phyloP scores from a whole-genome alignment of 2,329 filamentous ascomycete species.

The Diatrype stigma region DNA sequence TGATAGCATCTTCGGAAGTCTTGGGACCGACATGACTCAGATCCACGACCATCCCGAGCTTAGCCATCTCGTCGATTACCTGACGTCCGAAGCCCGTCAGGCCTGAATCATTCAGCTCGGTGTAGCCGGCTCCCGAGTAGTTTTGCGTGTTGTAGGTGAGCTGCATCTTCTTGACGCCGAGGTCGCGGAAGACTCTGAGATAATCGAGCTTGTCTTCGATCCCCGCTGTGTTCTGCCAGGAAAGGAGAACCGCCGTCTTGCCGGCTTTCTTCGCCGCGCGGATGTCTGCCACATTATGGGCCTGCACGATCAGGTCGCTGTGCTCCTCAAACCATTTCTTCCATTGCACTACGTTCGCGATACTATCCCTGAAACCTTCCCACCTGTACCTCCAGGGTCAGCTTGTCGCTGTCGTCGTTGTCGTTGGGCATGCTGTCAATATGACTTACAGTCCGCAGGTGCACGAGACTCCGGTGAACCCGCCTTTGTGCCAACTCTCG shows the following conservation, averaged over 20 bases:
- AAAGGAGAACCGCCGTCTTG: slow-evolving; percentile 34
- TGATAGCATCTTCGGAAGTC: slow-evolving; percentile 31
- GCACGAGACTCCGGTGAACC: slow-evolving; percentile 37
- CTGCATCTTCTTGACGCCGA: slow-evolving; percentile 39
- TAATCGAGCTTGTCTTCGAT: slow-evolving; percentile 36
- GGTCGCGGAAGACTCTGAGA: slow-evolving; percentile 34
- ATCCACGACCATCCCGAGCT: slow-evolving; percentile 30
- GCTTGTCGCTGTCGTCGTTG: too few species aligned
- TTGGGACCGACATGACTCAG: slow-evolving; percentile 31
- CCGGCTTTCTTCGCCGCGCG: slow-evolving; percentile 31
- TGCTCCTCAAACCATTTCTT: slow-evolving; percentile 40
- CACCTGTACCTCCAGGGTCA: slow-evolving; percentile 13
- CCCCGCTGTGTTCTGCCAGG: slow-evolving; percentile 38
- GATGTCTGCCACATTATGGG: slow-evolving; percentile 32
- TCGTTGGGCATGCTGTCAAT: background rate
- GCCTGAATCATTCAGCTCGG: slow-evolving; percentile 31
- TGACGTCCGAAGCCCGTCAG: slow-evolving; percentile 26
- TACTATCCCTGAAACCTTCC: slow-evolving; percentile 33
- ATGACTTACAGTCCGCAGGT: slow-evolving; percentile 29
- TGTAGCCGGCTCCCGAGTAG: slow-evolving; percentile 36
- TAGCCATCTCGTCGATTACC: slow-evolving; percentile 19
- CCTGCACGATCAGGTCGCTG: slow-evolving; percentile 34
- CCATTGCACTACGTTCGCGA: slow-evolving; percentile 37
- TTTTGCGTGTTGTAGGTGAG: slow-evolving; percentile 40
- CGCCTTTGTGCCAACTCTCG: slow-evolving; percentile 33